These are phyloP conservation scores for Blepharisma japonicum DNA, from an alignment of 73 alveolate genomes.

Conservation along the genomic window DNA sequence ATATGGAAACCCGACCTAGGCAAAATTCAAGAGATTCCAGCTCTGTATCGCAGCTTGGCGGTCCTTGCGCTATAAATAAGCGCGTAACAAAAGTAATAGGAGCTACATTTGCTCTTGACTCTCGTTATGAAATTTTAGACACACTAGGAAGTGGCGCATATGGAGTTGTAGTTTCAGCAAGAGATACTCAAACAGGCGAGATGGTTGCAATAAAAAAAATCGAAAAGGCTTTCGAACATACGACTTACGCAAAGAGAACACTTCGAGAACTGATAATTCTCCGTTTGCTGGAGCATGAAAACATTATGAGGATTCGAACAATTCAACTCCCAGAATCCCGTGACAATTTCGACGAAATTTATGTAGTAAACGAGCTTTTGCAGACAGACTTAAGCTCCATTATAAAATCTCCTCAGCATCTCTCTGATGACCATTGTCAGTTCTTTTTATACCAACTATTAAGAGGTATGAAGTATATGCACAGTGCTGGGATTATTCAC, in stretches of 20 bases:
- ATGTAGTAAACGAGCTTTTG: constrained; percentile 84
- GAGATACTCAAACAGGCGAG: constrained; percentile 55
- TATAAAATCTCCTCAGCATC: constrained; percentile 76
- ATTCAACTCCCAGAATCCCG: constrained; percentile 49
- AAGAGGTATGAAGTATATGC: constrained; percentile 84
- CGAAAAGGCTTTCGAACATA: constrained; percentile 56
- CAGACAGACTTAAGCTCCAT: constrained; percentile 92
- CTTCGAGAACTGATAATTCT: constrained; percentile 67
- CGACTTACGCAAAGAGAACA: constrained; percentile 61
- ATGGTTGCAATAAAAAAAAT: constrained; percentile 71
- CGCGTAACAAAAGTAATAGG: neutral
- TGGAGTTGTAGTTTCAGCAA: constrained; percentile 79
- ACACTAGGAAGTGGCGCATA: constrained; percentile 84
- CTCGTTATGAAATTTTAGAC: constrained; percentile 48
- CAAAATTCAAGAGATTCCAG: neutral
- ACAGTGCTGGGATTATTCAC: constrained; percentile 78
- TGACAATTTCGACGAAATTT: constrained; percentile 66
- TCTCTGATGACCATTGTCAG: constrained; percentile 83
- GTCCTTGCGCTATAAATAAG: neutral
- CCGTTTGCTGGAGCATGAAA: constrained; percentile 69
- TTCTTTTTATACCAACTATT: constrained; percentile 74
- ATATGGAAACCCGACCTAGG: too few relatives aligned
- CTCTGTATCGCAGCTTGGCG: neutral
- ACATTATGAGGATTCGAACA: constrained; percentile 49
- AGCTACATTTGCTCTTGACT: constrained; percentile 35